phyloP scores from a whole-genome alignment of 169 alveolate species.

The Neospora caninum region DNA sequence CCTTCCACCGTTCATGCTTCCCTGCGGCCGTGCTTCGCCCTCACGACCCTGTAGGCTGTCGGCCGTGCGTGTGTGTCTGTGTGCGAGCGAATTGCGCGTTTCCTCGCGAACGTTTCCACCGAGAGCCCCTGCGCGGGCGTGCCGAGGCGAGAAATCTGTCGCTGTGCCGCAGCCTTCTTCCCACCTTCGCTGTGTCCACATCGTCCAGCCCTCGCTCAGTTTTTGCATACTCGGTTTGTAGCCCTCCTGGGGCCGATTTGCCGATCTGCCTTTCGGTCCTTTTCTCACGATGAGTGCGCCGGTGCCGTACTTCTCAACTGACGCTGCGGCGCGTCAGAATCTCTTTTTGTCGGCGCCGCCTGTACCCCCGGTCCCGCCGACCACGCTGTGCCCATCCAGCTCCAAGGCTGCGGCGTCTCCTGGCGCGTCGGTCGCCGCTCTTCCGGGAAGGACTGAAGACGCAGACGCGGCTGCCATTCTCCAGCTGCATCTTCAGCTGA shows the following conservation, averaged over 20 bases:
- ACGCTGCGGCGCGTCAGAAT: background rate
- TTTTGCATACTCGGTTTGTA: too few species aligned
- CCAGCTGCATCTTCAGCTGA: constrained; percentile 18
- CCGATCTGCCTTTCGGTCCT: background rate
- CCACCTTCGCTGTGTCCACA: too few species aligned
- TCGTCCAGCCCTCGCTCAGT: too few species aligned
- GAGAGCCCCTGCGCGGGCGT: too few species aligned
- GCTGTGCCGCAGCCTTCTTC: too few species aligned
- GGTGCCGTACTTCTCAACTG: background rate
- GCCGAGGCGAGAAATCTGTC: too few species aligned
- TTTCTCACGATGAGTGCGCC: background rate
- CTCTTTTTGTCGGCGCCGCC: background rate
- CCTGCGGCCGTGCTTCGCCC: too few species aligned
- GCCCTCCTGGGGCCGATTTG: background rate
- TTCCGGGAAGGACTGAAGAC: background rate
- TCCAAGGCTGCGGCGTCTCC: background rate
- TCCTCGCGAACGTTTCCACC: too few species aligned
- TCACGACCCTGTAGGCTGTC: too few species aligned
- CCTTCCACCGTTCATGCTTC: too few species aligned
- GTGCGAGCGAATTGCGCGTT: too few species aligned
- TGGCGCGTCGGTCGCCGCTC: background rate
- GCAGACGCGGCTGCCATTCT: background rate
- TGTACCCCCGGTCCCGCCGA: background rate
- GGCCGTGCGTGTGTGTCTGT: too few species aligned
- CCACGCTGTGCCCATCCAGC: background rate